These are phyloP conservation scores for Leucogyrophana mollusca DNA, from an alignment of 768 basidiomycete genomes.

Conservation along the genomic window DNA sequence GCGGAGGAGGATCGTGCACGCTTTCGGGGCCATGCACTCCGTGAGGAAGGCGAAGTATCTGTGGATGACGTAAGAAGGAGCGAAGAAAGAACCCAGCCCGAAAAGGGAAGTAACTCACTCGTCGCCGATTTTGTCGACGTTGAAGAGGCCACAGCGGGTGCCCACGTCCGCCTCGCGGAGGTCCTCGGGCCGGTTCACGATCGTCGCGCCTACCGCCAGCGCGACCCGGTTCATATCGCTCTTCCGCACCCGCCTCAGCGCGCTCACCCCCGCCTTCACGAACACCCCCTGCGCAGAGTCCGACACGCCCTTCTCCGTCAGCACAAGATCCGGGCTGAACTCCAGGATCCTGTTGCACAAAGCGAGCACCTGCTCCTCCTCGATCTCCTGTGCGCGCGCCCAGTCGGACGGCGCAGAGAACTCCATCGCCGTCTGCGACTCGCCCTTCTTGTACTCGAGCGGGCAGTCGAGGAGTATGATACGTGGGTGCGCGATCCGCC, in stretches of 20 bases:
- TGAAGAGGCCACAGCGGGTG: constrained; percentile 92
- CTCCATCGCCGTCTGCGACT: constrained; percentile 98
- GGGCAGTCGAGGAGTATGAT: constrained; percentile 93
- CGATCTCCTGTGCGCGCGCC: constrained; percentile 88
- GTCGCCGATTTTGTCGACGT: constrained; percentile 96
- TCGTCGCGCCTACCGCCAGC: constrained; percentile 91
- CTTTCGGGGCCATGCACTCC: constrained; percentile 88
- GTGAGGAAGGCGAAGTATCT: constrained; percentile 98
- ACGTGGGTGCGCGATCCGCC: constrained; percentile 85
- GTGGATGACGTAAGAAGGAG: constrained; percentile 2
- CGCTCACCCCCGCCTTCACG: constrained; percentile 84
- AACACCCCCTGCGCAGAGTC: constrained; percentile 94
- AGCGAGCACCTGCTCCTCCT: constrained; percentile 93
- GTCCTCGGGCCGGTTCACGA: constrained; percentile 96
- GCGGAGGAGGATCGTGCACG: constrained; percentile 96
- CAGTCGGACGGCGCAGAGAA: constrained; percentile 93
- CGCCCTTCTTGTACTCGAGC: constrained; percentile 98
- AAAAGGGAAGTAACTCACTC: constrained; percentile 50
- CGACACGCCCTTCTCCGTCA: constrained; percentile 98
- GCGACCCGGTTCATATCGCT: constrained; percentile 99
- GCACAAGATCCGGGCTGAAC: constrained; percentile 92
- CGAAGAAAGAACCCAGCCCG: constrained; percentile 1
- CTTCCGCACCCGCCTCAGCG: constrained; percentile 95
- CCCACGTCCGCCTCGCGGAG: constrained; percentile 90
- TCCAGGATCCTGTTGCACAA: constrained; percentile 84